These are phyloP conservation scores for Moricandia arvensis DNA, from an alignment of 345 rosid species.

Conservation along the genomic window DNA sequence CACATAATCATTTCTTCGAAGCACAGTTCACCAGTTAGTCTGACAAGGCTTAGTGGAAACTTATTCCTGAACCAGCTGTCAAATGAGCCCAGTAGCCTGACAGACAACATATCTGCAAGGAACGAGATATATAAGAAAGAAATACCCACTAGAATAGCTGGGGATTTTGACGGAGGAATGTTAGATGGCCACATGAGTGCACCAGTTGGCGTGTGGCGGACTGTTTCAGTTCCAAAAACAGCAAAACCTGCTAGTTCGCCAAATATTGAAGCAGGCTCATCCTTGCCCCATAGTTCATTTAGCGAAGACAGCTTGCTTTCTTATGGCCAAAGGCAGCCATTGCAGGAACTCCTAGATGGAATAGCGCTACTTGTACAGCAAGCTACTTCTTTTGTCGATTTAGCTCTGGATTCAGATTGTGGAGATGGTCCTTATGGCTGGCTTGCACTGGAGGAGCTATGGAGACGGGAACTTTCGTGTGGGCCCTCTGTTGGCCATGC, in stretches of 20 bases:
- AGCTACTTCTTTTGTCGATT: conserved; percentile 95
- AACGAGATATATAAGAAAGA: conserved; percentile 83
- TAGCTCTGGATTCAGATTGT: conserved; percentile 85
- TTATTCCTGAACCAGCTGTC: conserved; percentile 61
- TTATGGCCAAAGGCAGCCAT: conserved; percentile 87
- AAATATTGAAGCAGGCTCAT: conserved; percentile 66
- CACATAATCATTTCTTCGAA: conserved; percentile 58
- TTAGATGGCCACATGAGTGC: conserved; percentile 76
- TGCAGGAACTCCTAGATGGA: conserved; percentile 93
- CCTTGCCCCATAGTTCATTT: conserved; percentile 70
- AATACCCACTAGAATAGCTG: conserved; percentile 91
- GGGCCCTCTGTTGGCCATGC: conserved; percentile 97
- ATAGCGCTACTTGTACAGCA: conserved; percentile 88
- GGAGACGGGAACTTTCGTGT: conserved; percentile 94
- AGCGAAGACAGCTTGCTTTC: conserved; percentile 75
- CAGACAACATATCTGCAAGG: conserved; percentile 74
- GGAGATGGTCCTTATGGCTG: conserved; percentile 95
- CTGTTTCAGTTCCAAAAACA: conserved; percentile 83
- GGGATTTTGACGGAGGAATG: conserved; percentile 81
- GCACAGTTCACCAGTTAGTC: conserved; percentile 45
- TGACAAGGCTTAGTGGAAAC: conserved; percentile 61
- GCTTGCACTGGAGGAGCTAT: conserved; percentile 97
- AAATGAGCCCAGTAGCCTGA: conserved; percentile 72
- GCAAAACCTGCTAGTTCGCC: conserved; percentile 62
- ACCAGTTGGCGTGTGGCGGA: conserved; percentile 96